phyloP scores from a whole-genome alignment of 345 rosid genomes.

The Carallia brachiata region DNA sequence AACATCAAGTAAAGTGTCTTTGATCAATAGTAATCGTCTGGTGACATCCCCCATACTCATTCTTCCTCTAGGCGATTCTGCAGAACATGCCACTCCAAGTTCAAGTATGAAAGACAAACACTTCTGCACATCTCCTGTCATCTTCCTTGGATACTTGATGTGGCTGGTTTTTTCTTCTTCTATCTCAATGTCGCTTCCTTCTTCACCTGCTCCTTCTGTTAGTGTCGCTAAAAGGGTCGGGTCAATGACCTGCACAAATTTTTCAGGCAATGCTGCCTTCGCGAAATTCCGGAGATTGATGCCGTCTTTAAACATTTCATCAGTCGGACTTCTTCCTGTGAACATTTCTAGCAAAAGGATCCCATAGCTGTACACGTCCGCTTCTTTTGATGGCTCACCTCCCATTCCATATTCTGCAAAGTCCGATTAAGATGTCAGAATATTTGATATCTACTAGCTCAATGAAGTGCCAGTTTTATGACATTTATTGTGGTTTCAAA shows the following conservation, averaged over 20 bases:
- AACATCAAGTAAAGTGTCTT: not conserved
- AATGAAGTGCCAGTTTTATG: no score
- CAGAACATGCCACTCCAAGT: not conserved
- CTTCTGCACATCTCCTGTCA: not conserved
- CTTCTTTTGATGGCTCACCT: not conserved
- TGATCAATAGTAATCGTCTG: not conserved
- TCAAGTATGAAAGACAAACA: not conserved
- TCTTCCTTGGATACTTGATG: not conserved
- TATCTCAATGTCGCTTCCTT: not conserved
- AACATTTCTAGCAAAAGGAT: constrained; percentile 16
- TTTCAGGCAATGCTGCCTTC: not conserved
- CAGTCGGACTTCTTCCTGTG: not conserved
- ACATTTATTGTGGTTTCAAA: no score
- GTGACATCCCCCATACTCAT: not conserved
- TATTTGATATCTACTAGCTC: no score
- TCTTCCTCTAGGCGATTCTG: not conserved
- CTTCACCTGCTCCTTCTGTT: not conserved
- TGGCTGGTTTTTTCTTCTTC: not conserved
- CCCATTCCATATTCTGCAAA: constrained; percentile 15
- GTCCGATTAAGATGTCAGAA: no score
- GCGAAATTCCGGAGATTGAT: not conserved
- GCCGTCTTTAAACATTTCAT: not conserved
- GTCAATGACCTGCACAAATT: not conserved
- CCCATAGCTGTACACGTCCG: constrained; percentile 21
- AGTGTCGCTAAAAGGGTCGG: not conserved